These are phyloP conservation scores for Suhomyces bribrorum DNA, from an alignment of 1,139 yeast species.

Conservation along the genomic window DNA sequence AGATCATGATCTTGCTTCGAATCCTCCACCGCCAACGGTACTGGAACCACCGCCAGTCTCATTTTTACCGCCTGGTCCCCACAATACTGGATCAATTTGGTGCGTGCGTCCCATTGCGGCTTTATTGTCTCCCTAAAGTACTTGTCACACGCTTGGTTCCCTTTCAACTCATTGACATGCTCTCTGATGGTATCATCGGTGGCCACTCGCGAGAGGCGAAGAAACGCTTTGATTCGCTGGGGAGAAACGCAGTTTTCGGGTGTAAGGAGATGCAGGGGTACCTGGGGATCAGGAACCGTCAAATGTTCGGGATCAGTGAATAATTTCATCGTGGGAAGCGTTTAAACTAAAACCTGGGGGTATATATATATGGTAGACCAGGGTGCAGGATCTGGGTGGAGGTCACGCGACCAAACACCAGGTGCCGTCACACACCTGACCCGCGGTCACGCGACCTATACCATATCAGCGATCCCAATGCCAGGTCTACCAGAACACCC, in stretches of 20 bases:
- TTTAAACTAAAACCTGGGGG: no score
- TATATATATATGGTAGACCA: no score
- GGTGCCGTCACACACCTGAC: no score
- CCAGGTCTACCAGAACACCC: neutral
- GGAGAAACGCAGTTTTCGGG: slow-evolving; percentile 38
- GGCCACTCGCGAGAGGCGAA: slow-evolving; percentile 39
- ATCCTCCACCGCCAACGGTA: neutral
- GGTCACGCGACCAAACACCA: no score
- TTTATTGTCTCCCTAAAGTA: slow-evolving; percentile 31
- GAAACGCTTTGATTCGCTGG: slow-evolving; percentile 38
- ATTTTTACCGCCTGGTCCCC: neutral
- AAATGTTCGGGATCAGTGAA: neutral
- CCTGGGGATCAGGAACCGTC: neutral
- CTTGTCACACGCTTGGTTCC: slow-evolving; percentile 24
- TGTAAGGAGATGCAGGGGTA: slow-evolving; percentile 2
- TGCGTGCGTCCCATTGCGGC: slow-evolving; percentile 42
- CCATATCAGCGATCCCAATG: neutral
- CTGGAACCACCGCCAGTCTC: neutral
- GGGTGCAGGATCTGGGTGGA: no score
- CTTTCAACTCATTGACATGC: slow-evolving; percentile 35
- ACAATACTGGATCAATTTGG: slow-evolving; percentile 35
- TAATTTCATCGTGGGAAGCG: neutral
- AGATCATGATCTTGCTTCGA: slow-evolving; percentile 26
- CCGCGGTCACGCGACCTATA: no score
- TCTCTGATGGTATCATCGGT: slow-evolving; percentile 44